Percentiles rank a stretch among this genome's conserved stretches.
phyloP scores from a whole-genome alignment of 129 eudicot genomes.

The Lonicera japonica region DNA sequence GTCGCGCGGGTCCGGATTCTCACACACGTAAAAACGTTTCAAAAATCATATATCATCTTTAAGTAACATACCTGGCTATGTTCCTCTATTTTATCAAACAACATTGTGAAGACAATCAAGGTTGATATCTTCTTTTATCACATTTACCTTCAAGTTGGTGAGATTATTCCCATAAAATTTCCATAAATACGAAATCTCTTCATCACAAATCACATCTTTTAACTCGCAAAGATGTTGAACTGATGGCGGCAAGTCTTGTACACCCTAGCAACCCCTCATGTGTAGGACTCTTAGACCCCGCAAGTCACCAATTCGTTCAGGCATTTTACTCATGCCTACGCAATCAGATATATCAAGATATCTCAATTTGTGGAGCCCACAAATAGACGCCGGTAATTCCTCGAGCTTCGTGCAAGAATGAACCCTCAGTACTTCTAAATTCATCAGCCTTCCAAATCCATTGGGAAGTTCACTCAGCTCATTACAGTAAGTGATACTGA shows the following conservation, averaged over 20 bases:
- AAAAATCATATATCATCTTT: no score
- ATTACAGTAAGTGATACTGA: constrained; percentile 15
- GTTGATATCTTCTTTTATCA: constrained; percentile 2
- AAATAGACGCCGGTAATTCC: background rate
- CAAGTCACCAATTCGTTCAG: background rate
- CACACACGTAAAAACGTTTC: no score
- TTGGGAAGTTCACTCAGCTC: constrained; percentile 6
- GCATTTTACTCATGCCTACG: background rate
- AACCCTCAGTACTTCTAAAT: background rate
- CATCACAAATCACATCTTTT: background rate
- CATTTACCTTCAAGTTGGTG: constrained; percentile 3
- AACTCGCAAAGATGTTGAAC: background rate
- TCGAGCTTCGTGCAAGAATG: background rate
- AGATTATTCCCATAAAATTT: background rate
- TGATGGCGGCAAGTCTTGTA: constrained; percentile 1
- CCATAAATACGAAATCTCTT: background rate
- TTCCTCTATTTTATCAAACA: no score
- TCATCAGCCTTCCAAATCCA: background rate
- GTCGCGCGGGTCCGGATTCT: no score
- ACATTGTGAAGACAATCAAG: background rate
- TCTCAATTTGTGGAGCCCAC: background rate
- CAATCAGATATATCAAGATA: constrained; percentile 1
- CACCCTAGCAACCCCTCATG: background rate
- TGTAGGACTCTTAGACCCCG: background rate
- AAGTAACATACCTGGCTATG: no score